A percentile compares a stretch with the other conserved stretches of the same genome.
Conservation (phyloP, 2,329 filamentous ascomycete genomes). For the Elsinoe necatrix region DNA sequence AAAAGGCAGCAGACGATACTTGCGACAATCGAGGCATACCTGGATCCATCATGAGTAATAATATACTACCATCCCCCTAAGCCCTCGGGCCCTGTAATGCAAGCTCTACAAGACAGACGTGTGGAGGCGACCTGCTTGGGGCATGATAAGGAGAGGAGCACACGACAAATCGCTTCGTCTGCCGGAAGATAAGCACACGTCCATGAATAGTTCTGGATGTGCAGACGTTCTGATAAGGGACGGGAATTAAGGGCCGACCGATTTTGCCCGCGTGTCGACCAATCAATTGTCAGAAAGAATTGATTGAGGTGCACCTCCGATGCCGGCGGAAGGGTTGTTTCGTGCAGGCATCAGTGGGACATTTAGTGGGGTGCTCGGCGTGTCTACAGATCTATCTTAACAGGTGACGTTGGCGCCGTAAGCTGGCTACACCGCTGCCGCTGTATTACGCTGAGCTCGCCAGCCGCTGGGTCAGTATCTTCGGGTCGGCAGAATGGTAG, state of each 20-base stretch:
- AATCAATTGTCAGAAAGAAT: neutral
- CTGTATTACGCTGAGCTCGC: neutral
- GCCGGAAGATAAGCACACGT: constrained; percentile 1
- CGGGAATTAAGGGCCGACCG: neutral
- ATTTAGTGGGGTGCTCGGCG: neutral
- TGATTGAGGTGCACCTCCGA: constrained; percentile 4
- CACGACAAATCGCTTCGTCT: constrained; percentile 8
- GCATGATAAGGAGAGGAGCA: neutral
- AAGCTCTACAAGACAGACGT: neutral
- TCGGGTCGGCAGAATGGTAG: neutral
- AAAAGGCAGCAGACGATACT: neutral
- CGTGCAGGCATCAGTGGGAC: neutral
- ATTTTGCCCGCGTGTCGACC: neutral
- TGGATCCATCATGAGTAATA: neutral
- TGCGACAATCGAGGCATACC: neutral
- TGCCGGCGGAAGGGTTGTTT: neutral
- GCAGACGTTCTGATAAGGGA: constrained; percentile 4
- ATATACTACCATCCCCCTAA: neutral
- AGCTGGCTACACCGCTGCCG: neutral
- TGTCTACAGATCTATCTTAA: neutral
- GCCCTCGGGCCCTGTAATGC: neutral
- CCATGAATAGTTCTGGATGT: neutral
- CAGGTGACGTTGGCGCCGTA: neutral
- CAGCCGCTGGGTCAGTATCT: neutral
- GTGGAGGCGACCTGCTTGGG: constrained; percentile 2